Evolutionary conservation across 106 monocot species (phyloP).

Genomic region (Vanilla planifolia): DNA sequence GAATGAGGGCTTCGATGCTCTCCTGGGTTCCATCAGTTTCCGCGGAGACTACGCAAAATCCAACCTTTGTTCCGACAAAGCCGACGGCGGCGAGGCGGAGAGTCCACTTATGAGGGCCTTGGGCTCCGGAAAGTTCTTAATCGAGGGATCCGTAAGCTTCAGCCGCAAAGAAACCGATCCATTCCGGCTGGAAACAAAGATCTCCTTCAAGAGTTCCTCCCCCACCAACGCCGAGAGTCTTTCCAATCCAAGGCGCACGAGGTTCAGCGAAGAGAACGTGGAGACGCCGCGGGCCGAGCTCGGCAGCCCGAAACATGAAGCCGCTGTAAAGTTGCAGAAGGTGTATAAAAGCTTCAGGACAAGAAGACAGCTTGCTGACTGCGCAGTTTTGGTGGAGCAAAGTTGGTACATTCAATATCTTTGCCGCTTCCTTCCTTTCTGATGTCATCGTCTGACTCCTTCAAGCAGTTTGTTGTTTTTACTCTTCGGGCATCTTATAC

Average conservation of each 20-base stretch:
- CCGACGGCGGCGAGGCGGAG: slow-evolving; percentile 24
- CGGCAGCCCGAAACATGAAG: slow-evolving; percentile 46
- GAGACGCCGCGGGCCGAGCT: not conserved
- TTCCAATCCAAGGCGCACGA: slow-evolving; percentile 8
- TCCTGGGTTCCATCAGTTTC: not conserved
- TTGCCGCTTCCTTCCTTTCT: not conserved
- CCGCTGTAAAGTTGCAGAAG: slow-evolving; percentile 85
- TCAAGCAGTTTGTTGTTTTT: not conserved
- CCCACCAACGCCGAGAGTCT: not conserved
- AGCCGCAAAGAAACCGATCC: slow-evolving; percentile 28
- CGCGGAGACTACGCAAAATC: not conserved
- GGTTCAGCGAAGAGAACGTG: slow-evolving; percentile 13
- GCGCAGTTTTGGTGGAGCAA: slow-evolving; percentile 93
- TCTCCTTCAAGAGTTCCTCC: slow-evolving; percentile 18
- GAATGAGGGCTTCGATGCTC: not conserved
- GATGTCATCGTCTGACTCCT: not conserved
- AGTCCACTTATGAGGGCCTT: slow-evolving; percentile 21
- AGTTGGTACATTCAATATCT: slow-evolving; percentile 39
- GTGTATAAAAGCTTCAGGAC: slow-evolving; percentile 96
- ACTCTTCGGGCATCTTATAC: not conserved
- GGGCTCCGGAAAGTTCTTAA: slow-evolving; percentile 42
- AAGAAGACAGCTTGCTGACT: slow-evolving; percentile 90
- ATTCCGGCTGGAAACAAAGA: slow-evolving; percentile 17
- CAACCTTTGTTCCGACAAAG: slow-evolving; percentile 24
- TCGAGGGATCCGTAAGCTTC: slow-evolving; percentile 61